Evolutionary conservation across 176 grass and related monocot species (phyloP).

Genomic region (Metroxylon sagu): DNA sequence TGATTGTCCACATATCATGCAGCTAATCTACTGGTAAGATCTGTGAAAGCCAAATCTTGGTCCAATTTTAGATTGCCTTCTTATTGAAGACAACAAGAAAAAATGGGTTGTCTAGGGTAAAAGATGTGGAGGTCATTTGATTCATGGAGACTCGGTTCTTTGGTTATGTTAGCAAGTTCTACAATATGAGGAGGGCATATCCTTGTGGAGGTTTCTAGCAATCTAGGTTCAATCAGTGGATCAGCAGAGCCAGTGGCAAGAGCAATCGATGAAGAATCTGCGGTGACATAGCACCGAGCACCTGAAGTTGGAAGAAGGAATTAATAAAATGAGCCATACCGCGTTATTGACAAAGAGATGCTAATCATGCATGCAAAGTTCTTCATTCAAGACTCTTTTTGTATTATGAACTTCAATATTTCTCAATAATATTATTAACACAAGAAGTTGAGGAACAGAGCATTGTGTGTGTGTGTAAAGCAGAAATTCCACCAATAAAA

Average conservation of each 20-base stretch:
- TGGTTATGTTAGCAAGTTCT: slow-evolving; percentile 14
- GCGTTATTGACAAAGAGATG: neutral
- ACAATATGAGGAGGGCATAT: slow-evolving; percentile 18
- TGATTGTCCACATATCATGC: slow-evolving; percentile 3
- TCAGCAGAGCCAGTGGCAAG: slow-evolving; percentile 18
- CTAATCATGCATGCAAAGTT: too few species aligned
- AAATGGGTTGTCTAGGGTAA: slow-evolving; percentile 22
- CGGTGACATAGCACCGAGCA: slow-evolving; percentile 45
- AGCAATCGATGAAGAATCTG: slow-evolving; percentile 17
- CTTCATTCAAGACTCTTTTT: neutral
- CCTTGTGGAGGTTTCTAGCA: slow-evolving; percentile 4
- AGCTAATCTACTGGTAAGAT: neutral
- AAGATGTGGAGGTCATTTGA: slow-evolving; percentile 10
- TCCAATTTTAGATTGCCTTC: slow-evolving; percentile 26
- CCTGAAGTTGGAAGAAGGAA: slow-evolving; percentile 1
- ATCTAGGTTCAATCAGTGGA: slow-evolving; percentile 10
- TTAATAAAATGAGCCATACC: too few species aligned
- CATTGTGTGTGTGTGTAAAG: too few species aligned
- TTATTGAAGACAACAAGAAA: slow-evolving; percentile 20
- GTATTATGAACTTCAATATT: too few species aligned
- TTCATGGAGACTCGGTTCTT: slow-evolving; percentile 33
- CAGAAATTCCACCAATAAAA: too few species aligned
- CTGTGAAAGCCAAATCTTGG: slow-evolving; percentile 26
- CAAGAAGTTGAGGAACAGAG: too few species aligned
- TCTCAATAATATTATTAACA: too few species aligned